Conservation (phyloP, 1,284 basidiomycete species). For the Ceratorhiza oryzae-sativae region DNA sequence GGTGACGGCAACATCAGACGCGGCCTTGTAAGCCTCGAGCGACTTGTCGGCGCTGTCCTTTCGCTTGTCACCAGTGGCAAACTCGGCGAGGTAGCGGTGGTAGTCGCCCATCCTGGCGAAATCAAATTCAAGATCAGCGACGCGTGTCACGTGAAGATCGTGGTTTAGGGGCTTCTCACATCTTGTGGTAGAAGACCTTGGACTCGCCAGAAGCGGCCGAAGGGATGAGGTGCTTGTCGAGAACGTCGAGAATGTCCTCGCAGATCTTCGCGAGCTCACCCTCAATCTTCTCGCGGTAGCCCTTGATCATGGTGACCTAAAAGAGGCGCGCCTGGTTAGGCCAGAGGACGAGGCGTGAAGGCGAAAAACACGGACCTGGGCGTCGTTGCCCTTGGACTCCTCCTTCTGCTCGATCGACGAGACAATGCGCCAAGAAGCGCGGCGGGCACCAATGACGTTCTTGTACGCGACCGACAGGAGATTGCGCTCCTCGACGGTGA, state of each 20-base stretch:
- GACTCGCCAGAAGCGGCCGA: slow-evolving; percentile 98
- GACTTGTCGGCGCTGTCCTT: slow-evolving; percentile 99
- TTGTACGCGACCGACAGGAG: slow-evolving; percentile 99
- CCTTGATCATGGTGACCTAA: slow-evolving; percentile 94
- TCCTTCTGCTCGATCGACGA: slow-evolving; percentile 99
- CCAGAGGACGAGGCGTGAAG: not conserved
- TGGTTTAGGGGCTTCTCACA: slow-evolving; percentile 63
- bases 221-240: slow-evolving; percentile 99
- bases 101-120: slow-evolving; percentile 96
- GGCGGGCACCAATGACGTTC: slow-evolving; percentile 99
- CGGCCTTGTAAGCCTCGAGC: slow-evolving; percentile 98
- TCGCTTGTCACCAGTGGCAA: slow-evolving; percentile 98
- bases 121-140: slow-evolving; percentile 10
- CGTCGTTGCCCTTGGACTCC: slow-evolving; percentile 98
- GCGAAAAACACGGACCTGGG: slow-evolving; percentile 59
- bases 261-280: slow-evolving; percentile 98
- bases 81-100: slow-evolving; percentile 99
- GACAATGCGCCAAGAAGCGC: slow-evolving; percentile 98
- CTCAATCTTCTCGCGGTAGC: slow-evolving; percentile 99
- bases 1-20: slow-evolving; percentile 96
- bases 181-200: slow-evolving; percentile 99
- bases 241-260: slow-evolving; percentile 98
- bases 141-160: slow-evolving; percentile 35
- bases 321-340: slow-evolving; percentile 23
- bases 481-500: slow-evolving; percentile 99